Evolutionary conservation across 2,329 filamentous ascomycete species (phyloP).

Genomic region (Hypoxylon sp.): DNA sequence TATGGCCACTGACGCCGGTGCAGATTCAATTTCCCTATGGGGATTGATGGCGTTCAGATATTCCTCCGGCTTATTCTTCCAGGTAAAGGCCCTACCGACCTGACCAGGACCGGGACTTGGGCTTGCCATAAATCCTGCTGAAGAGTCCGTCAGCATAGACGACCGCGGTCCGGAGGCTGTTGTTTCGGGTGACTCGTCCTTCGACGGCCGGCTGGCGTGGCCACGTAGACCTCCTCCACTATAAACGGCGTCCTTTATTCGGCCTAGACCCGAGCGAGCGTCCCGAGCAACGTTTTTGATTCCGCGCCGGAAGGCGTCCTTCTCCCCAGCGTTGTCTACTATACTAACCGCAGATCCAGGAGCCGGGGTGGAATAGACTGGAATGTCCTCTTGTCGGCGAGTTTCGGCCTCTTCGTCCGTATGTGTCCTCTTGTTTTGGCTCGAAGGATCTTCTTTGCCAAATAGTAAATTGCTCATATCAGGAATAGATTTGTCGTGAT

Average conservation of each 20-base stretch:
- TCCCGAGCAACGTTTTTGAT: constrained; percentile 87
- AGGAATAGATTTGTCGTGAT: constrained; percentile 60
- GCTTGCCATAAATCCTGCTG: constrained; percentile 53
- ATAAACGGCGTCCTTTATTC: constrained; percentile 84
- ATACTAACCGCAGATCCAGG: constrained; percentile 62
- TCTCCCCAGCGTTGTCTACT: constrained; percentile 63
- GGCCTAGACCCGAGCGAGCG: constrained; percentile 83
- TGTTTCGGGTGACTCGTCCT: constrained; percentile 64
- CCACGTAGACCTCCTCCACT: constrained; percentile 67
- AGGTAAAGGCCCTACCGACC: constrained; percentile 67
- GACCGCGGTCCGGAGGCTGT: constrained; percentile 53
- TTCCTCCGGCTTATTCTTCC: constrained; percentile 74
- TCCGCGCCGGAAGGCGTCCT: constrained; percentile 70
- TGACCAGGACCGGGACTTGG: constrained; percentile 52
- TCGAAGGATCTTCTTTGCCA: constrained; percentile 67
- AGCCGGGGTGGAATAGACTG: constrained; percentile 59
- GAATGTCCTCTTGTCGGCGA: constrained; percentile 61
- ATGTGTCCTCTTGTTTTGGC: constrained; percentile 63
- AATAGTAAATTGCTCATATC: constrained; percentile 64
- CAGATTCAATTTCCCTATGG: constrained; percentile 49
- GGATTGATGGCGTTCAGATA: constrained; percentile 61
- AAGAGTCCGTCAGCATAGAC: constrained; percentile 54
- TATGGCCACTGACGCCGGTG: constrained; percentile 28
- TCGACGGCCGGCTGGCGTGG: constrained; percentile 67
- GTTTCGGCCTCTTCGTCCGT: constrained; percentile 66